Conservation (phyloP, 768 basidiomycete species). For the Suillus decipiens region DNA sequence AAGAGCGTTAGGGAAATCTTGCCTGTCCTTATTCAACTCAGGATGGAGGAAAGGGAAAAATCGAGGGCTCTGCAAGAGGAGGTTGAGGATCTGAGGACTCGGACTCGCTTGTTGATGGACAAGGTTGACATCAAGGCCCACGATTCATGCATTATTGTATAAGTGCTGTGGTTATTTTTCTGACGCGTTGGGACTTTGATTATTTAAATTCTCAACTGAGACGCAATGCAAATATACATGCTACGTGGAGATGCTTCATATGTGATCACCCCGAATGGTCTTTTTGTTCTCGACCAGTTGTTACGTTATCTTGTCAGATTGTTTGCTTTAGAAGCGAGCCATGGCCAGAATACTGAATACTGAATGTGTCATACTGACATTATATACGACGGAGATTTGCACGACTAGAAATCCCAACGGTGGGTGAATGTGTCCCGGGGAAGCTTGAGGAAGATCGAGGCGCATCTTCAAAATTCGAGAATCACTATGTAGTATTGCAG, state of each 20-base stretch:
- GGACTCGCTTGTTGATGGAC: constrained; percentile 47
- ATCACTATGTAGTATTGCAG: neutral
- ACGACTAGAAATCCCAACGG: neutral
- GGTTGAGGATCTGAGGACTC: constrained; percentile 51
- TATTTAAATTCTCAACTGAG: neutral
- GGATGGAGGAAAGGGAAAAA: constrained; percentile 46
- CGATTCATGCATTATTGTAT: constrained; percentile 34
- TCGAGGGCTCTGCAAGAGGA: constrained; percentile 42
- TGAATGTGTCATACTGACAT: neutral
- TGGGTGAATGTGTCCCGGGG: too few species aligned
- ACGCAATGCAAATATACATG: neutral
- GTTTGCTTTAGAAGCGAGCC: neutral
- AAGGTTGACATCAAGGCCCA: constrained; percentile 19
- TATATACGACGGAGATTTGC: neutral
- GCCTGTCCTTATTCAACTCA: constrained; percentile 44
- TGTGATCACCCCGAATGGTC: neutral
- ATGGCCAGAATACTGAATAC: neutral
- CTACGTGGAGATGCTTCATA: neutral
- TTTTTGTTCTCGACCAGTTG: neutral
- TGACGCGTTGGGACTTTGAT: too few species aligned
- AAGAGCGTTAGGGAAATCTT: constrained; percentile 41
- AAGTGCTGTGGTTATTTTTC: constrained; percentile 8
- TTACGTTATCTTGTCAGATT: neutral
- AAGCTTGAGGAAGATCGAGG: neutral
- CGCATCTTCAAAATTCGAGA: neutral